phyloP scores from a whole-genome alignment of 768 basidiomycete species.

The Guyanaporus albipodus region DNA sequence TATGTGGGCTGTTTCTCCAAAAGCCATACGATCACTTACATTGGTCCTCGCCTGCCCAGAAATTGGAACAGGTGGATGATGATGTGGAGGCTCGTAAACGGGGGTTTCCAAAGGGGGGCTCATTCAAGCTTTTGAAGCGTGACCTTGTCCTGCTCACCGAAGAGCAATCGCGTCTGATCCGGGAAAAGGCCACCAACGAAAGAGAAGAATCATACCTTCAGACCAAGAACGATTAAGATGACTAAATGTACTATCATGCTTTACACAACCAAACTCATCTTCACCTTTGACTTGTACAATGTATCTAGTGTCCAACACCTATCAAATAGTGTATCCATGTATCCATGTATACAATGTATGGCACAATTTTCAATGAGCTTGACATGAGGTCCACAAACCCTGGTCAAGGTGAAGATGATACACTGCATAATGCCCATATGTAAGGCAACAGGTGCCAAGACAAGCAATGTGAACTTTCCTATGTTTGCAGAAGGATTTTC shows the following conservation, averaged over 20 bases:
- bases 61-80: conserved; percentile 51
- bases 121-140: conserved; percentile 45
- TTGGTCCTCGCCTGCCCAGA: conserved; percentile 32
- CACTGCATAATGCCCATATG: no score
- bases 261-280: no score
- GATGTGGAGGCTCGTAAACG: conserved; percentile 50
- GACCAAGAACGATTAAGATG: neutral
- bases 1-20: conserved; percentile 33
- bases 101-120: conserved; percentile 40
- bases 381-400: no score
- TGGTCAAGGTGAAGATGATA: no score
- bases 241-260: neutral
- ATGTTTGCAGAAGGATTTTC: no score
- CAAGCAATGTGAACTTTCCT: no score
- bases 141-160: conserved; percentile 46
- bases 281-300: no score
- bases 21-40: neutral
- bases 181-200: conserved; percentile 15
- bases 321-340: neutral
- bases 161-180: conserved; percentile 36
- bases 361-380: no score
- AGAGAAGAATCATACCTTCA: conserved; percentile 1
- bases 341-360: neutral
- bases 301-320: no score
- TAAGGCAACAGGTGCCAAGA: no score